These are phyloP conservation scores for Stephania yunnanensis DNA, from an alignment of 164 flowering plant genomes.

Conservation along the genomic window DNA sequence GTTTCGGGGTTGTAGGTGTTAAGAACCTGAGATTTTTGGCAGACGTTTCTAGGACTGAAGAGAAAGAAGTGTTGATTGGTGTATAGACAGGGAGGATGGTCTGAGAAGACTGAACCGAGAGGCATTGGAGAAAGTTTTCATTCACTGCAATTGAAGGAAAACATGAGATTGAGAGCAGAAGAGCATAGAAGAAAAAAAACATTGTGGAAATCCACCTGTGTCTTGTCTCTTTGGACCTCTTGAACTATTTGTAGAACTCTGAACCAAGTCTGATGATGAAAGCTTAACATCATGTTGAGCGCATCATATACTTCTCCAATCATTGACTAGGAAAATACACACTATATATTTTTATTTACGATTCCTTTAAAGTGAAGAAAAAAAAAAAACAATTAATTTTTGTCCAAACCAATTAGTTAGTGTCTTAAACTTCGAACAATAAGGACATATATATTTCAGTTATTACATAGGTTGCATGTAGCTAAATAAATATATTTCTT, in stretches of 20 bases:
- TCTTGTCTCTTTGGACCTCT: background rate
- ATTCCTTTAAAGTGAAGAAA: background rate
- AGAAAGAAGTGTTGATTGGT: background rate
- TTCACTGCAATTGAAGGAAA: background rate
- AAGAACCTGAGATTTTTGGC: slow-evolving; percentile 6
- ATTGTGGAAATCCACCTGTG: background rate
- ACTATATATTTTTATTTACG: background rate
- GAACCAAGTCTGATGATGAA: background rate
- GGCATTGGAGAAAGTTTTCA: slow-evolving; percentile 1
- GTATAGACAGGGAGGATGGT: background rate
- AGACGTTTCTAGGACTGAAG: background rate
- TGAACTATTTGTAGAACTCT: background rate
- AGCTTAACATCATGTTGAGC: background rate
- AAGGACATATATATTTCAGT: background rate
- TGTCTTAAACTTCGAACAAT: background rate
- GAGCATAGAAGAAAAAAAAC: background rate
- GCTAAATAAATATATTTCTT: background rate
- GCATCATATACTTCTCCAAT: background rate
- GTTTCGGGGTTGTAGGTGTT: slow-evolving; percentile 6
- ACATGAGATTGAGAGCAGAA: background rate
- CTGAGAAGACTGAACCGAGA: background rate
- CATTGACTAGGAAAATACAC: background rate
- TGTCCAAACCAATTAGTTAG: background rate
- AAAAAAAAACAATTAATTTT: background rate
- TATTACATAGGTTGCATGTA: background rate